Base-by-base conservation (phyloP, 495 filamentous ascomycete genomes). In the Penicillium malachiteum region DNA sequence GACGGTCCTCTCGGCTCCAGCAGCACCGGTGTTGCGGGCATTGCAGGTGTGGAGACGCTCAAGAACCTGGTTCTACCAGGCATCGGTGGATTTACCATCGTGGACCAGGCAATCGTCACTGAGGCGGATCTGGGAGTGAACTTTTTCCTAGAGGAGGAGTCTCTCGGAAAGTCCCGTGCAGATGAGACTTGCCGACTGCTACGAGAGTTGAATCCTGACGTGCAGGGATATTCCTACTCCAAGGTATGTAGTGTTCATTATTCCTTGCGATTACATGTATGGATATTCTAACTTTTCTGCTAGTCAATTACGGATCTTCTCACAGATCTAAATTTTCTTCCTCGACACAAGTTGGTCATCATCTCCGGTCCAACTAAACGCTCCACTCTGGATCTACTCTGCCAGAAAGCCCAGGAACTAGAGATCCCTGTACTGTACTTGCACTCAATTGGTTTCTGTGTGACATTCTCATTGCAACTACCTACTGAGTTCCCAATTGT, bases 31-130 rank as follows among this genome's bases (percentile, higher is more conserved):
- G 90, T 90, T 2, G 73, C 87, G 6, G 90, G 91, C 32, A 87
- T 89, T 2, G 89, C 90, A 9, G 94, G 95, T 3, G 83, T 96
- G 31, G 94, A 99, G 71, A 85, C 92, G 0, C 81, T 99, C 52
- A 99, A 99, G 81, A 99, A 99, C 69, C 83, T 99, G 18, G 88
- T 97, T 1, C 73, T 99, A 42, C 94, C 94, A 54, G 90, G 93
- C 31, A 87, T 97, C 65, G 94, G 95, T 11, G 85, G 87, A n/a
- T 97, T 96, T 68, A 95, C 90, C 3, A 96, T 99, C 55, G 84
- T 91, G 43, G 94, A 99, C 64, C 84, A 88, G 9, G 81, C 84
- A 1, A 70, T 76, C 9, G 92, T 99, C 16, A 79, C 76, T 0
- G 90, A 97, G 56, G 77, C 83, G 10, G 95, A 99, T 63, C 70